Percentiles rank a stretch among this genome's conserved stretches.
Conservation (phyloP, 176 grass and related monocot species). For the Eleusine indica region DNA sequence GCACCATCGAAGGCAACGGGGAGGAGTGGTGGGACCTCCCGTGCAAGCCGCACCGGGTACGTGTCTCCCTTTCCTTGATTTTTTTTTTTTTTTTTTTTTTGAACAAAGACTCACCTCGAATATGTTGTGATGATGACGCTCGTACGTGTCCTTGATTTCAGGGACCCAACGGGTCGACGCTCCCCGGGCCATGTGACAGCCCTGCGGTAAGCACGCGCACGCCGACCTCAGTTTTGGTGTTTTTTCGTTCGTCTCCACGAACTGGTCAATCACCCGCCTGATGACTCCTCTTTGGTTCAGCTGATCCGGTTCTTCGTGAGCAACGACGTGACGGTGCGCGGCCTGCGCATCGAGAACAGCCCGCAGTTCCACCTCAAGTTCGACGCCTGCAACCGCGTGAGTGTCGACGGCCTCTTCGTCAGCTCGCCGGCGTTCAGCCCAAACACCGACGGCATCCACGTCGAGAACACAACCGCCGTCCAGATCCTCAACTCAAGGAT, state of each 20-base stretch:
- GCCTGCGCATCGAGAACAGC: conserved; percentile 69
- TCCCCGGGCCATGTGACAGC: conserved; percentile 80
- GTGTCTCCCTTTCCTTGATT: not conserved
- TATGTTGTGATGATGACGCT: not conserved
- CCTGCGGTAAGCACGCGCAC: conserved; percentile 51
- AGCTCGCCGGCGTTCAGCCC: conserved; percentile 69
- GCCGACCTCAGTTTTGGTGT: not conserved
- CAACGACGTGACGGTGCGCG: conserved; percentile 56
- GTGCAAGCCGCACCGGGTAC: conserved; percentile 85
- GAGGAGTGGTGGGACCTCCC: conserved; percentile 87
- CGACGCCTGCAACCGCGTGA: conserved; percentile 61
- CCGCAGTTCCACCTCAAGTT: conserved; percentile 89
- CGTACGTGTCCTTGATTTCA: conserved; percentile 20
- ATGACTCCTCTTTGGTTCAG: conserved; percentile 21
- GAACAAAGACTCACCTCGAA: not conserved
- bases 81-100: too few species aligned
- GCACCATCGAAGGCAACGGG: conserved; percentile 82
- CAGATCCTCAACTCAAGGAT: conserved; percentile 64
- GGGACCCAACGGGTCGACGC: conserved; percentile 79
- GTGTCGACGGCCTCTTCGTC: conserved; percentile 56
- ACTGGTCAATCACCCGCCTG: not conserved
- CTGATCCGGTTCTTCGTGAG: conserved; percentile 66
- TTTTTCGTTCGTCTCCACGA: not conserved
- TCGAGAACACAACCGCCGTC: conserved; percentile 73
- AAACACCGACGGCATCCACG: conserved; percentile 88